Evolutionary conservation across 2,329 filamentous ascomycete genomes (phyloP).

Genomic region (Xylariaceae sp.): DNA sequence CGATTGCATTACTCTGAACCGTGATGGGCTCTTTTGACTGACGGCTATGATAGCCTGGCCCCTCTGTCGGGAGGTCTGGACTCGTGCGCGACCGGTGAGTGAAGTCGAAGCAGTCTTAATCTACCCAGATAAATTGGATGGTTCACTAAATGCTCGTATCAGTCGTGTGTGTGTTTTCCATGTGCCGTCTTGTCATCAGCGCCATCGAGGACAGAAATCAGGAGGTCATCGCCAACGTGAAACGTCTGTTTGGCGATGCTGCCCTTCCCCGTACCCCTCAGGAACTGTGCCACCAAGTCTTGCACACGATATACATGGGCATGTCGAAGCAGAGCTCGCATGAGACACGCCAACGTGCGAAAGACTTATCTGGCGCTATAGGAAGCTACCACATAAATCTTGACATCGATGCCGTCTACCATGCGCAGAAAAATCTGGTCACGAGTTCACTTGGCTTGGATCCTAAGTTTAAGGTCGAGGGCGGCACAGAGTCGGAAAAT

Average conservation of each 20-base stretch:
- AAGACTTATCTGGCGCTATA: slow-evolving; percentile 1
- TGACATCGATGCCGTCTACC: slow-evolving; percentile 1
- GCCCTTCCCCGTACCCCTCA: slow-evolving; percentile 1
- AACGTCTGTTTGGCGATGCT: not conserved
- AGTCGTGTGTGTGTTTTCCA: not conserved
- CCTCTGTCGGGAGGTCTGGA: slow-evolving; percentile 5
- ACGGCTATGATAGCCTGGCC: not conserved
- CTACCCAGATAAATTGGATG: not conserved
- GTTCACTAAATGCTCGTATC: not conserved
- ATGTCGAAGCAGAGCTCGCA: not conserved
- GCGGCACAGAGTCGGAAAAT: slow-evolving; percentile 57
- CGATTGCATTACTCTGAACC: not conserved
- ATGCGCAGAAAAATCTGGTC: not conserved
- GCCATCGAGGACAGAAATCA: slow-evolving; percentile 1
- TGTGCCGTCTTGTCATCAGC: slow-evolving; percentile 3
- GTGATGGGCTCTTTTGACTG: not conserved
- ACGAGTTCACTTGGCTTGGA: not conserved
- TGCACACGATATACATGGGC: slow-evolving; percentile 5
- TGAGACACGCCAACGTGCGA: slow-evolving; percentile 2
- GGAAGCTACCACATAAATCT: slow-evolving; percentile 1
- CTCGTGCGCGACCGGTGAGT: slow-evolving; percentile 1
- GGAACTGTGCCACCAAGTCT: slow-evolving; percentile 1
- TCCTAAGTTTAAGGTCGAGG: slow-evolving; percentile 49
- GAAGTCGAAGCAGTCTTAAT: not conserved
- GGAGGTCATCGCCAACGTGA: not conserved